Conservation (phyloP, 768 basidiomycete species). For the Lenzites betulinus region DNA sequence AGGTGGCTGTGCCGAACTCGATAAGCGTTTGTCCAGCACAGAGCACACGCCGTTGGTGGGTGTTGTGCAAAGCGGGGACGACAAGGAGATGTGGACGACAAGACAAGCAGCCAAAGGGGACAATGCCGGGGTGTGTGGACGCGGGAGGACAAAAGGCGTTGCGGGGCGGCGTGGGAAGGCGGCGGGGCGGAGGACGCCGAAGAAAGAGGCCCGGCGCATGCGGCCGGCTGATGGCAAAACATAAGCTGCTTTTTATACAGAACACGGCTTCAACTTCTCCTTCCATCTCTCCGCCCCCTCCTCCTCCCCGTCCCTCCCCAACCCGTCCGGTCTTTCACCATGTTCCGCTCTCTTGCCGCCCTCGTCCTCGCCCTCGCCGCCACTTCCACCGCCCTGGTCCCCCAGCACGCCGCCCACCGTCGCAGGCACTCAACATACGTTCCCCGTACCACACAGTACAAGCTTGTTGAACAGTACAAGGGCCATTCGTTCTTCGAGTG, state of each 20-base stretch:
- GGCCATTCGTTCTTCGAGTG: slow-evolving; percentile 66
- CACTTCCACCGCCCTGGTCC: slow-evolving; percentile 40
- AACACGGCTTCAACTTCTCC: background rate
- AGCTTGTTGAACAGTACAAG: slow-evolving; percentile 41
- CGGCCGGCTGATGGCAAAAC: slow-evolving; percentile 2
- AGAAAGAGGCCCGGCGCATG: background rate
- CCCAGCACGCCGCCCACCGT: slow-evolving; percentile 27
- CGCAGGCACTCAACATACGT: slow-evolving; percentile 33
- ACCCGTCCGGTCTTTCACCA: slow-evolving; percentile 19
- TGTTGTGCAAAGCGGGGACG: background rate
- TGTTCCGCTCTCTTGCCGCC: slow-evolving; percentile 37
- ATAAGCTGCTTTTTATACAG: slow-evolving; percentile 4
- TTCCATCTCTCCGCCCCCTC: slow-evolving; percentile 8
- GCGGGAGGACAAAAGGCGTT: slow-evolving; percentile 15
- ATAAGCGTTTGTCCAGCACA: background rate
- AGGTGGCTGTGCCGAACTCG: slow-evolving; percentile 10
- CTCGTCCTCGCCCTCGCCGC: slow-evolving; percentile 39
- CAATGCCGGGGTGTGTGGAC: background rate
- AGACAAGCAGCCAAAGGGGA: background rate
- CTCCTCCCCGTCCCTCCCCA: slow-evolving; percentile 13
- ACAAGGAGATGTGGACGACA: background rate
- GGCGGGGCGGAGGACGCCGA: background rate
- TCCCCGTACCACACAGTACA: slow-evolving; percentile 34
- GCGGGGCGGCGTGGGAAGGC: slow-evolving; percentile 12
- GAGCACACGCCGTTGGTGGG: background rate